Percentiles rank a stretch among this genome's conserved stretches.
Conservation (phyloP, 2,329 filamentous ascomycete genomes). For the Dactylonectria macrodidyma region DNA sequence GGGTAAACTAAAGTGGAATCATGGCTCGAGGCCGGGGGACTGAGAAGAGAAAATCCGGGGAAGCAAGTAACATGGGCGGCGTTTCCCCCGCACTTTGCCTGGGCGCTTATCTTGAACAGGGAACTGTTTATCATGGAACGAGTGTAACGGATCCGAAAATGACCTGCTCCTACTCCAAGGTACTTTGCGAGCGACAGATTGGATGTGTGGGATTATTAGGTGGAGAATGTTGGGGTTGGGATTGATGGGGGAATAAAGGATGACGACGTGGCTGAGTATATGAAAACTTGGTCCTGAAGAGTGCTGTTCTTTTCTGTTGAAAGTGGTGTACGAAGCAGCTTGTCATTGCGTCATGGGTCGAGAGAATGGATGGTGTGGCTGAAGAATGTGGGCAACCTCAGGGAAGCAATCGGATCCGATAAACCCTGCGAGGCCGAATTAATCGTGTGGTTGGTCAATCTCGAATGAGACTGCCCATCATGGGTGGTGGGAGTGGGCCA, state of each 20-base stretch:
- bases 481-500: background rate
- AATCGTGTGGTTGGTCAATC: background rate
- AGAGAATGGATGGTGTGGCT: background rate
- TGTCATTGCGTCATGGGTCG: conserved; percentile 18
- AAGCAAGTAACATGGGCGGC: background rate
- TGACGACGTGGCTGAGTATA: background rate
- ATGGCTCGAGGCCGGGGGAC: background rate
- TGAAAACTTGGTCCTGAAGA: background rate
- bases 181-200: background rate
- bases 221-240: background rate
- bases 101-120: conserved; percentile 36
- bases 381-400: background rate
- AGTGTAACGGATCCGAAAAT: conserved; percentile 40
- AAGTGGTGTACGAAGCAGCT: background rate
- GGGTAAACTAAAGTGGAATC: conserved; percentile 17
- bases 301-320: background rate
- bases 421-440: conserved; percentile 10
- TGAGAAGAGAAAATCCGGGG: conserved; percentile 11
- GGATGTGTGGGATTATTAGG: background rate
- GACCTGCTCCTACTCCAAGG: background rate
- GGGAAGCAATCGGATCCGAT: conserved; percentile 40
- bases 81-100: conserved; percentile 18
- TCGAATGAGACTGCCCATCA: too few relatives aligned
- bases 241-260: background rate
- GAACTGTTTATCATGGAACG: conserved; percentile 14